Evolutionary conservation across 2,329 filamentous ascomycete species (phyloP), one percentile per base, ranked within the genome.

Genomic region (Didymella lethalis): DNA sequence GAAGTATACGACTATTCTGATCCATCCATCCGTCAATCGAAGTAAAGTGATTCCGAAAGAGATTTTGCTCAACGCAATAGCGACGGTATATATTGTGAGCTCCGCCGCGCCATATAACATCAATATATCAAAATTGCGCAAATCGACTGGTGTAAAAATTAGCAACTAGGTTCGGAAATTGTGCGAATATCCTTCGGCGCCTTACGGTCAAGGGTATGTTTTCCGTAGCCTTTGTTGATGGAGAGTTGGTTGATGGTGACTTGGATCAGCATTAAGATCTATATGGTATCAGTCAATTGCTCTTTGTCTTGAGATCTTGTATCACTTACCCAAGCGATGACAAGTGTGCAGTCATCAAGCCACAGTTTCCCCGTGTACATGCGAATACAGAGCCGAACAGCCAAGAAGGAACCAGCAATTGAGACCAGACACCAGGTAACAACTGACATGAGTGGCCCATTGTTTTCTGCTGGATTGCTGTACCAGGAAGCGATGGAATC

Each of bases 11-110:
- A 52, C 49, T 26, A 20, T n/a, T 44, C 29, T 58, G 2, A 49
- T 34, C 58, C 58, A 58, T 28, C 61, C 61, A 1, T 58, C 51
- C 0, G 61, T 63, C 34, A 63, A 55, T 41, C 58, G 53, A 51
- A 61, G 54, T 23, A 63, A 45, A 6, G 61, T 61, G 23, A 63
- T 12, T 16, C 54, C 61, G 32, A 63, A 63, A 23, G 58, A 61
- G 23, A 61, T 61, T 20, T 63, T 63, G 58, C 61, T 63, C 12
- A 63, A 18, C 7, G 46, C 47, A 16, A 61, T 58, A 14, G 54
- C 58, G 14, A 47, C 20, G 23, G 45, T 47, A 23, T 47, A 47
- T 1, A 47, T 47, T 18, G 45, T 47, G n/a, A 47, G 45, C 23
- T 47, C 45, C 12, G 45, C 45, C n/a, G 45, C 45, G 45, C 45